phyloP scores from a whole-genome alignment of 345 rosid genomes.

The Carallia pectinifolia region DNA sequence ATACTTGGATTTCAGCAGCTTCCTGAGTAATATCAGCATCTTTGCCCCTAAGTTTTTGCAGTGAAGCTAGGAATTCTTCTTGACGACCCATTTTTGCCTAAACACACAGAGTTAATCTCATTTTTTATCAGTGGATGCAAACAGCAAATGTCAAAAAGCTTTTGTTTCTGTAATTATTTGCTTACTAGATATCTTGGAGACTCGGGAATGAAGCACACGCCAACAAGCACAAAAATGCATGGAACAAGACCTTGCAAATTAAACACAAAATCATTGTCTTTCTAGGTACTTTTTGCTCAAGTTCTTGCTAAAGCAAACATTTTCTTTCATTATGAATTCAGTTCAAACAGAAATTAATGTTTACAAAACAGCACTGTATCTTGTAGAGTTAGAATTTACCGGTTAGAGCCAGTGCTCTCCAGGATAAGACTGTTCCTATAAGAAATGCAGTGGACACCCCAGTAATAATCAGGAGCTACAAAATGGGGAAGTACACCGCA shows the following conservation, averaged over 20 bases:
- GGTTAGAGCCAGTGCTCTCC: constrained; percentile 78
- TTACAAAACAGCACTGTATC: background rate
- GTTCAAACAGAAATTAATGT: background rate
- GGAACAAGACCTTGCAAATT: constrained; percentile 59
- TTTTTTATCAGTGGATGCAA: background rate
- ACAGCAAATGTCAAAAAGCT: background rate
- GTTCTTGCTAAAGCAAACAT: too few relatives aligned
- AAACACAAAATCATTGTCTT: constrained; percentile 21
- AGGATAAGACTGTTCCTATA: constrained; percentile 60
- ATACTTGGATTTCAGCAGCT: constrained; percentile 73
- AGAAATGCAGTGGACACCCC: constrained; percentile 69
- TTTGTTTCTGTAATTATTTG: background rate
- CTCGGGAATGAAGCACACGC: constrained; percentile 71
- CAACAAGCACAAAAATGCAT: constrained; percentile 63
- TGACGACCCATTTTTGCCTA: constrained; percentile 74
- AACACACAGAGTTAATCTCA: constrained; percentile 4
- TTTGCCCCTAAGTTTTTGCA: constrained; percentile 65
- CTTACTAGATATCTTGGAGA: constrained; percentile 97
- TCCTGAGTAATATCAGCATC: constrained; percentile 60
- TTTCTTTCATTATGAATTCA: background rate
- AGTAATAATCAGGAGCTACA: constrained; percentile 74
- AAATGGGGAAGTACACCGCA: background rate
- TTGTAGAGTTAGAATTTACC: constrained; percentile 37
- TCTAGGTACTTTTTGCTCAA: background rate
- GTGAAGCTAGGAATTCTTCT: constrained; percentile 60